A percentile compares a stretch with the other conserved stretches of the same genome.
These are phyloP conservation scores for Schizothecium vesticola DNA, from an alignment of 495 filamentous ascomycete genomes.

Conservation along the genomic window DNA sequence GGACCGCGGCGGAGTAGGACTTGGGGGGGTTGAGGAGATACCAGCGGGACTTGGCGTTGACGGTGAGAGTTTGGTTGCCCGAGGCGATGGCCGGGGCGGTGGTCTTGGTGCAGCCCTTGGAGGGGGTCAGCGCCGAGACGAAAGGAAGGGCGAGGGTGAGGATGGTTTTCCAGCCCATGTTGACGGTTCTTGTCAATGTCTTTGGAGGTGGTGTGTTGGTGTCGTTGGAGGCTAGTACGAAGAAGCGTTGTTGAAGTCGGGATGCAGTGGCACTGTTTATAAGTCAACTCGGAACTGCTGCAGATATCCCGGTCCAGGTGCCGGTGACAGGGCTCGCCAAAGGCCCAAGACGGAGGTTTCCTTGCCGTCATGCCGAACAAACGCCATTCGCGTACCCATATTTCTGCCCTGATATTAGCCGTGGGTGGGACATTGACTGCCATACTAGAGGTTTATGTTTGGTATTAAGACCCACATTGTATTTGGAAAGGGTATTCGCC, in stretches of 20 bases:
- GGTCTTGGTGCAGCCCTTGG: neutral
- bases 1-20: constrained; percentile 33
- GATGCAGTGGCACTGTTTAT: neutral
- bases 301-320: neutral
- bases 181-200: neutral
- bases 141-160: neutral
- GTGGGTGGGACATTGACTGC: neutral
- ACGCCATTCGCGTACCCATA: neutral
- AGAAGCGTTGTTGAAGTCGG: neutral
- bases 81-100: neutral
- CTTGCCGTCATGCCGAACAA: neutral
- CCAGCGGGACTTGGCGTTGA: constrained; percentile 17
- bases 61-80: neutral
- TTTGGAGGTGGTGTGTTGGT: neutral
- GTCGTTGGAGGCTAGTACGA: neutral
- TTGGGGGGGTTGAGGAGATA: constrained; percentile 33
- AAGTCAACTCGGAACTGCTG: neutral
- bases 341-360: neutral
- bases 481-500: neutral
- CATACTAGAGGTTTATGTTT: neutral
- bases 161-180: neutral
- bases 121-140: neutral
- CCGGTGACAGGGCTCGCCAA: neutral
- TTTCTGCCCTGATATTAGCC: neutral
- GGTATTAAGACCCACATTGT: neutral